These are phyloP conservation scores for Phytophthora fragariaefolia DNA, from an alignment of 352 stramenopile species.

Conservation along the genomic window DNA sequence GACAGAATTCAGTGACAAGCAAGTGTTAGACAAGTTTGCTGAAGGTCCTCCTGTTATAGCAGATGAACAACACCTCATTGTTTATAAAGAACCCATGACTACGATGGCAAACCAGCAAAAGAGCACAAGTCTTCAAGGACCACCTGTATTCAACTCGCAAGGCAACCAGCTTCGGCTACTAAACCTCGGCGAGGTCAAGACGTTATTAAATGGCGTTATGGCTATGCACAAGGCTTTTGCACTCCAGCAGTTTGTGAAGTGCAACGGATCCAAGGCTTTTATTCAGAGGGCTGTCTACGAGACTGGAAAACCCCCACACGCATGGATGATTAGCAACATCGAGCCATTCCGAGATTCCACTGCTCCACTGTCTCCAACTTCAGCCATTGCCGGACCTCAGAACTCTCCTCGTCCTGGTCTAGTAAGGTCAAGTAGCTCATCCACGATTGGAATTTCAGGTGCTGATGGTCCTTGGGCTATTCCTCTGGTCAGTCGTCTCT, in stretches of 20 bases:
- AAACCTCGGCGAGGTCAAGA: slow-evolving; percentile 68
- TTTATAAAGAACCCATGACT: slow-evolving; percentile 75
- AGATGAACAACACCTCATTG: slow-evolving; percentile 58
- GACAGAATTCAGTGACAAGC: slow-evolving; percentile 74
- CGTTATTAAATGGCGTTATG: slow-evolving; percentile 67
- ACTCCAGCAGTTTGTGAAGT: slow-evolving; percentile 74
- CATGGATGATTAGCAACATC: slow-evolving; percentile 87
- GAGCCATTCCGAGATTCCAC: slow-evolving; percentile 49
- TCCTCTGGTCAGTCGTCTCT: slow-evolving; percentile 59
- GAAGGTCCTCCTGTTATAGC: slow-evolving; percentile 16
- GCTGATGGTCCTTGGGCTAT: slow-evolving; percentile 17
- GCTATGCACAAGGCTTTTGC: slow-evolving; percentile 72
- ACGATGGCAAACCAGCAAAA: slow-evolving; percentile 16
- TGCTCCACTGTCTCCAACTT: slow-evolving; percentile 8
- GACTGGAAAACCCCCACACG: slow-evolving; percentile 56
- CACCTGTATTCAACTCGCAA: slow-evolving; percentile 40
- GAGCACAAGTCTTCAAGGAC: slow-evolving; percentile 4
- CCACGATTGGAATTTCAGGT: slow-evolving; percentile 7
- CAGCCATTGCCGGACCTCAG: slow-evolving; percentile 13
- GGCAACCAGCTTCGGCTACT: slow-evolving; percentile 77
- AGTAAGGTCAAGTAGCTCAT: slow-evolving; percentile 21
- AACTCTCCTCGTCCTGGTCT: slow-evolving; percentile 18
- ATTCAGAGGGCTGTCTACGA: slow-evolving; percentile 75
- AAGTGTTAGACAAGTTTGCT: slow-evolving; percentile 76
- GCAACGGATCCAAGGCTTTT: slow-evolving; percentile 78